Evolutionary conservation across 805 yeast species (phyloP).

Genomic region (Pichia scutulata): DNA sequence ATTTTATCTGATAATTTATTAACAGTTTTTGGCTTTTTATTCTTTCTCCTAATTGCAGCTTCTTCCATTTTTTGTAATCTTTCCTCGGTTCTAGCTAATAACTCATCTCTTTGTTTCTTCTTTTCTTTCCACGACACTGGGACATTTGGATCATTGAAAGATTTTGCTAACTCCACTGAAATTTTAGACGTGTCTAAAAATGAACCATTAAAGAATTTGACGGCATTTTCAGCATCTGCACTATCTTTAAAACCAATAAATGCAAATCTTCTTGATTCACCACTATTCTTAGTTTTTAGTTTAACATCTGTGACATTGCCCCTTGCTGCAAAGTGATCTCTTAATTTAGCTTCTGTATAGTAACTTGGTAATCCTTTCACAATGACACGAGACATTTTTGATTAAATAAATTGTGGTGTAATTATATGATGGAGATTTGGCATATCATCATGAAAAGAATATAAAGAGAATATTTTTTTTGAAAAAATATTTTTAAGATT

Average conservation of each 20-base stretch:
- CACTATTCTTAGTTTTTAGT: conserved; percentile 69
- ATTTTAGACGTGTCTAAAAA: conserved; percentile 79
- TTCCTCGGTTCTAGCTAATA: conserved; percentile 42
- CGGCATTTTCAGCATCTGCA: conserved; percentile 73
- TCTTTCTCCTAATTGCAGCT: conserved; percentile 34
- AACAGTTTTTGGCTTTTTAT: conserved; percentile 33
- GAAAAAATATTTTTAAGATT: neutral
- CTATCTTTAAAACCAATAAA: conserved; percentile 77
- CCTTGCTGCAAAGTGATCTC: conserved; percentile 48
- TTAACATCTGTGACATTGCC: conserved; percentile 67
- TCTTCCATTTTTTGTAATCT: conserved; percentile 43
- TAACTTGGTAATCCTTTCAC: conserved; percentile 84
- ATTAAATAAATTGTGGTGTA: too few species aligned
- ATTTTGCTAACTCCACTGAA: conserved; percentile 74
- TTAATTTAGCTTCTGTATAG: conserved; percentile 64
- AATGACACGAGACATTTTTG: conserved; percentile 73
- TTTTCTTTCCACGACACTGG: conserved; percentile 58
- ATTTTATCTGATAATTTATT: conserved; percentile 51
- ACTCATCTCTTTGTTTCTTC: conserved; percentile 42
- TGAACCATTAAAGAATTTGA: conserved; percentile 62
- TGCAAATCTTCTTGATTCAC: conserved; percentile 88
- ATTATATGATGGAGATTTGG: neutral
- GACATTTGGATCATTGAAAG: conserved; percentile 76
- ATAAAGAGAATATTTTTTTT: too few species aligned
- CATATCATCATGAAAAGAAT: neutral